Conservation (phyloP, 208 protist species). For the Crithidia sp. region DNA sequence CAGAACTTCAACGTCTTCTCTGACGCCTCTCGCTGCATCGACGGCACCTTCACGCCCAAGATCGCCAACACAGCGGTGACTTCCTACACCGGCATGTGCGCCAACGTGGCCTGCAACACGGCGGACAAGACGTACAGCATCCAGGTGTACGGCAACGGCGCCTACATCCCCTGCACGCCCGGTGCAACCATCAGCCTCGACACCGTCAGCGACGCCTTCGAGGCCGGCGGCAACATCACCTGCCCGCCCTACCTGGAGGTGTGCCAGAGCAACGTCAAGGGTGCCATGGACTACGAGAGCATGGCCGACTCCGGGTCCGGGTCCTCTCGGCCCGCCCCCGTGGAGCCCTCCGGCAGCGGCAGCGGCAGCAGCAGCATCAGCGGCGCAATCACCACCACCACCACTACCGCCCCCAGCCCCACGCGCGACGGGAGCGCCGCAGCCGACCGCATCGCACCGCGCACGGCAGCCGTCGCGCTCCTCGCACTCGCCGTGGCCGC, state of each 20-base stretch:
- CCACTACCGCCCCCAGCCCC: too few relatives aligned
- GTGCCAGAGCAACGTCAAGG: constrained; percentile 23
- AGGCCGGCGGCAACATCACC: constrained; percentile 11
- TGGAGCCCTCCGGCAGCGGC: too few relatives aligned
- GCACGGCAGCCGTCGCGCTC: too few relatives aligned
- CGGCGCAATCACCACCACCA: too few relatives aligned
- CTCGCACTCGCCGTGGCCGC: too few relatives aligned
- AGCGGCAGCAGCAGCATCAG: too few relatives aligned
- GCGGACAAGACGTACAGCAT: neutral
- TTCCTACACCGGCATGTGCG: neutral
- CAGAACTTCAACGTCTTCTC: constrained; percentile 19
- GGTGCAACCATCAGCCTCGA: neutral
- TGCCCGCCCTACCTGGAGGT: constrained; percentile 20
- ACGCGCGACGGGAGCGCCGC: too few relatives aligned
- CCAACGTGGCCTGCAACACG: constrained; percentile 4
- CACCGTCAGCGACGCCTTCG: constrained; percentile 6
- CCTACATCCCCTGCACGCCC: neutral
- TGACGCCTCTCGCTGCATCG: constrained; percentile 15
- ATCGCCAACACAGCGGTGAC: neutral
- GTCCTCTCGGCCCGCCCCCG: too few relatives aligned
- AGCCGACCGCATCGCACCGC: too few relatives aligned
- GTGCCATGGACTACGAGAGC: constrained; percentile 5
- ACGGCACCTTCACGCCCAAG: constrained; percentile 10
- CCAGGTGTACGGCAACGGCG: constrained; percentile 1
- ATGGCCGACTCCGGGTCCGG: too few relatives aligned